These are phyloP conservation scores for Lactifluus hygrophoroides DNA, from an alignment of 768 basidiomycete genomes.

Conservation along the genomic window DNA sequence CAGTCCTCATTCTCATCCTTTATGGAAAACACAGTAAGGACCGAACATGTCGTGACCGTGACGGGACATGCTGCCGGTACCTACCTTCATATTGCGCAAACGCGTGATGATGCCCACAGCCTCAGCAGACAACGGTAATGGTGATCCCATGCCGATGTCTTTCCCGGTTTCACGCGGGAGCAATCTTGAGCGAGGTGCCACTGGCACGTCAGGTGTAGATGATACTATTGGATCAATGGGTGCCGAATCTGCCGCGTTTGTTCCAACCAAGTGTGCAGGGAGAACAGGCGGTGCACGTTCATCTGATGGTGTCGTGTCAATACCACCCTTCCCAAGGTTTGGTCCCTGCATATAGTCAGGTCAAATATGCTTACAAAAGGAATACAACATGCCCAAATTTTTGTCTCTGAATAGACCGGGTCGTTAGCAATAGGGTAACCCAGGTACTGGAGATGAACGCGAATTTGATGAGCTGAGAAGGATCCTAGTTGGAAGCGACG, in stretches of 20 bases:
- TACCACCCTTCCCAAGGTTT: conserved; percentile 67
- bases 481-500: not conserved
- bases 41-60: not conserved
- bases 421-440: conserved; percentile 95
- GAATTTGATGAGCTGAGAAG: conserved; percentile 81
- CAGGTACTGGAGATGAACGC: conserved; percentile 93
- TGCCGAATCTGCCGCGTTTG: conserved; percentile 18
- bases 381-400: conserved; percentile 53
- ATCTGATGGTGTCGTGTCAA: conserved; percentile 64
- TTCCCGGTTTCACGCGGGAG: conserved; percentile 80
- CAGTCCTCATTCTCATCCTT: conserved; percentile 81
- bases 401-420: conserved; percentile 77
- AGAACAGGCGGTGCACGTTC: conserved; percentile 57
- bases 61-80: conserved; percentile 10
- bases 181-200: conserved; percentile 30
- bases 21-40: not conserved
- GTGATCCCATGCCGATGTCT: conserved; percentile 84
- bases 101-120: conserved; percentile 72
- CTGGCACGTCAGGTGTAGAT: not conserved
- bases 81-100: conserved; percentile 75
- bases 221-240: not conserved
- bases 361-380: not conserved
- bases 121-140: conserved; percentile 67
- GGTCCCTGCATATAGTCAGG: conserved; percentile 42
- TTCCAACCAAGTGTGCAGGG: conserved; percentile 32